A percentile compares a stretch with the other conserved stretches of the same genome.
Evolutionary conservation across 2,329 filamentous ascomycete species (phyloP).

Genomic region (Calonectria naviculata): DNA sequence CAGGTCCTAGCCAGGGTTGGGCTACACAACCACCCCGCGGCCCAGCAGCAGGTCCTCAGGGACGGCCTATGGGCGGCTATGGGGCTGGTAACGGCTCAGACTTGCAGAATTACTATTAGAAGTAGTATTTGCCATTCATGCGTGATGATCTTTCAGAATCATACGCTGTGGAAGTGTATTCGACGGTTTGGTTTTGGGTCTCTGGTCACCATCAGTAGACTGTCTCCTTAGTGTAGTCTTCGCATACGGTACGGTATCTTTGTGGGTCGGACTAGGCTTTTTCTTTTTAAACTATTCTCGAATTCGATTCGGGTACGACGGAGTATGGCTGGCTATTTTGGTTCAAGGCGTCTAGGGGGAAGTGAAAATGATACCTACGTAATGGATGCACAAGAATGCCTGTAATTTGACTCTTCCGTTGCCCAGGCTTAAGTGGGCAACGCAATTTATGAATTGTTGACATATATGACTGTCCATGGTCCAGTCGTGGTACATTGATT

Average conservation of each 20-base stretch:
- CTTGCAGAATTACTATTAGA: slow-evolving; percentile 42
- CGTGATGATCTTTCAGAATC: background rate
- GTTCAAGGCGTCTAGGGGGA: slow-evolving; percentile 34
- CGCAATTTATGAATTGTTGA: background rate
- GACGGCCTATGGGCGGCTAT: slow-evolving; percentile 37
- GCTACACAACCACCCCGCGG: slow-evolving; percentile 36
- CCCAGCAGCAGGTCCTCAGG: slow-evolving; percentile 31
- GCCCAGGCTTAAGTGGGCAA: background rate
- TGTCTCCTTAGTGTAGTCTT: background rate
- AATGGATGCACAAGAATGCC: background rate
- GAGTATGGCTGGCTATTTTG: background rate
- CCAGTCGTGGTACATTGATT: background rate
- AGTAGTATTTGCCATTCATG: slow-evolving; percentile 19
- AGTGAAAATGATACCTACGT: slow-evolving; percentile 23
- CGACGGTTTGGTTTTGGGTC: background rate
- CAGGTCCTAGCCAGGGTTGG: slow-evolving; percentile 36
- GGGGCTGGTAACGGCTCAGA: slow-evolving; percentile 36
- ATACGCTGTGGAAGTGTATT: background rate
- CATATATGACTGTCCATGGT: background rate
- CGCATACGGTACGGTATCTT: background rate
- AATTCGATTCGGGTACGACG: background rate
- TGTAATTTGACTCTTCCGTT: background rate
- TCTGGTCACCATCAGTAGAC: background rate
- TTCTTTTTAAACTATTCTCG: slow-evolving; percentile 14
- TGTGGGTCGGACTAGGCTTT: background rate